A percentile compares a stretch with the other conserved stretches of the same genome.
Conservation (phyloP, 2,329 filamentous ascomycete species). For the Westerdykella aurantiaca region DNA sequence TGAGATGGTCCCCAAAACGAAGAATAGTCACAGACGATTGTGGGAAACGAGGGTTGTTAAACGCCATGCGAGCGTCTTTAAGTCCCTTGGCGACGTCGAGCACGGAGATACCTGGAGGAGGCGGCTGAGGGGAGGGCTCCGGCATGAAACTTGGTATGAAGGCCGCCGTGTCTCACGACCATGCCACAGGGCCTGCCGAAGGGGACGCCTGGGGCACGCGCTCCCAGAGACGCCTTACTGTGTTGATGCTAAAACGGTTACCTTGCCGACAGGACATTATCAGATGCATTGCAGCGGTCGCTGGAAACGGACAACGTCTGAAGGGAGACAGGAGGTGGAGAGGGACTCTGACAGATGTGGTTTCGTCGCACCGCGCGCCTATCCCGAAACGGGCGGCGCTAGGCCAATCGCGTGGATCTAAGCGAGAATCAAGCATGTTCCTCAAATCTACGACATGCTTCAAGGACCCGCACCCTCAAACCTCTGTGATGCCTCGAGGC, state of each 20-base stretch:
- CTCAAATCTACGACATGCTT: slow-evolving; percentile 19
- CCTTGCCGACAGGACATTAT: slow-evolving; percentile 16
- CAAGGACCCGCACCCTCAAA: slow-evolving; percentile 23
- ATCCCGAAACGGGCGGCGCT: slow-evolving; percentile 13
- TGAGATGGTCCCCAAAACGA: slow-evolving; percentile 20
- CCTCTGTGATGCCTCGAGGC: slow-evolving; percentile 27
- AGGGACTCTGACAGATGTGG: neutral
- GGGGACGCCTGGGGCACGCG: slow-evolving; percentile 23
- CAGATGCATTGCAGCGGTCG: slow-evolving; percentile 30
- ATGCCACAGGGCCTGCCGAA: slow-evolving; percentile 22
- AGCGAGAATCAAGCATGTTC: slow-evolving; percentile 10
- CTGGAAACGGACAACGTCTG: slow-evolving; percentile 34
- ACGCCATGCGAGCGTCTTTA: slow-evolving; percentile 26
- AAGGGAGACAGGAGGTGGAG: slow-evolving; percentile 20
- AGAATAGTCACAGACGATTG: slow-evolving; percentile 30
- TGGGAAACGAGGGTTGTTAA: slow-evolving; percentile 22
- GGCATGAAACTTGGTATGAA: slow-evolving; percentile 39
- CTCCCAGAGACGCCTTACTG: slow-evolving; percentile 19
- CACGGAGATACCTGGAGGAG: slow-evolving; percentile 18
- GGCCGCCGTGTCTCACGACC: slow-evolving; percentile 35
- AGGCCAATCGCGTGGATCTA: neutral
- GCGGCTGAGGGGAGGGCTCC: slow-evolving; percentile 25
- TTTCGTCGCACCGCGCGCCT: slow-evolving; percentile 17
- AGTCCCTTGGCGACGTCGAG: slow-evolving; percentile 32
- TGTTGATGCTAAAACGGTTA: slow-evolving; percentile 24